Percentiles rank a stretch among this genome's conserved stretches.
These are phyloP conservation scores for Coriolopsis trogii DNA, from an alignment of 1,284 basidiomycete species.

Conservation along the genomic window DNA sequence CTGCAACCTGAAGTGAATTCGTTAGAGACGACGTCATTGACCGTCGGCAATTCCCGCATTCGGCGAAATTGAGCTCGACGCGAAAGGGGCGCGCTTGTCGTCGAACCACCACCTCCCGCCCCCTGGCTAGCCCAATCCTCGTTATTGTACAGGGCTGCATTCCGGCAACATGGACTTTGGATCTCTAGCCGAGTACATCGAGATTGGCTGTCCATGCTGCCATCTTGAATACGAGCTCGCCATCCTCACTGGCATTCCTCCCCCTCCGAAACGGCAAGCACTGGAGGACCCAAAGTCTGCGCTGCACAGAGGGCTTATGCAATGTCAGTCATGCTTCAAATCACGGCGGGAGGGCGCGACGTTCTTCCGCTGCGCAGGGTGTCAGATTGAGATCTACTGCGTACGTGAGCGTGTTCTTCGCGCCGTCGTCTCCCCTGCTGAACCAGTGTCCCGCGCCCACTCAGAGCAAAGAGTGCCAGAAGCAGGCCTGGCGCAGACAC, in stretches of 20 bases:
- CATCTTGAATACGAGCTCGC: constrained; percentile 14
- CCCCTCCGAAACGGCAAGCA: constrained; percentile 12
- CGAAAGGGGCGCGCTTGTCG: neutral
- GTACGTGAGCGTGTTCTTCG: constrained; percentile 11
- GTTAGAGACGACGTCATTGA: neutral
- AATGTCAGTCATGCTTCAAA: constrained; percentile 26
- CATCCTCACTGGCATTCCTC: constrained; percentile 12
- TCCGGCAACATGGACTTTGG: constrained; percentile 7
- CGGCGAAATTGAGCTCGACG: neutral
- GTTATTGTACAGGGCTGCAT: too few relatives aligned
- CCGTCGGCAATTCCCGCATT: neutral
- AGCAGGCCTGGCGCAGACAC: constrained; percentile 25
- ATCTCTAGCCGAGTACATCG: constrained; percentile 9
- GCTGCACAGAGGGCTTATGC: constrained; percentile 20
- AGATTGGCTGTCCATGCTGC: constrained; percentile 16
- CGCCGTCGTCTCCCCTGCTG: neutral
- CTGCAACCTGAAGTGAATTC: too few relatives aligned
- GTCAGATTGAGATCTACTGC: constrained; percentile 28
- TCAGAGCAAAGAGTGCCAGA: constrained; percentile 31
- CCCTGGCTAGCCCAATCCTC: neutral
- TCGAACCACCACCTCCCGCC: neutral
- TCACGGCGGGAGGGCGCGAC: constrained; percentile 15
- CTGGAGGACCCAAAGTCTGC: constrained; percentile 15
- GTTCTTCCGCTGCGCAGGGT: constrained; percentile 22
- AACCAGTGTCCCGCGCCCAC: neutral